These are phyloP conservation scores for Colletotrichum godetiae DNA, from an alignment of 2,329 filamentous ascomycete genomes.

Conservation along the genomic window DNA sequence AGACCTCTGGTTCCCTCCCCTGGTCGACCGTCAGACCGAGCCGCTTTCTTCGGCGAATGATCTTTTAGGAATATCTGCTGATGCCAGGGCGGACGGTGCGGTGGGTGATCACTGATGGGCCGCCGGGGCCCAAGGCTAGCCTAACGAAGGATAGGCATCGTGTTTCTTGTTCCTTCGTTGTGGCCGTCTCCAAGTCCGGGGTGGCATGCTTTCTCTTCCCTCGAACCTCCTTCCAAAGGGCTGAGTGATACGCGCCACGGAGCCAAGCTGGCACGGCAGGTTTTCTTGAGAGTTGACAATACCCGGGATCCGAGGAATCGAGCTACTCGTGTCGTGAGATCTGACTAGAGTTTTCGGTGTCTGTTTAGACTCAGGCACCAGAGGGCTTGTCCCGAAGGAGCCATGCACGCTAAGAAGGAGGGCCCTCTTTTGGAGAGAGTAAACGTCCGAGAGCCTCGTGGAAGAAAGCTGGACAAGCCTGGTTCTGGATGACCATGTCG, in stretches of 20 bases:
- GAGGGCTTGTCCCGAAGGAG: constrained; percentile 18
- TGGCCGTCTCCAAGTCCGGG: neutral
- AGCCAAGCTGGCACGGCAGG: neutral
- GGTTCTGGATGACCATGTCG: neutral
- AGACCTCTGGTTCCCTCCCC: neutral
- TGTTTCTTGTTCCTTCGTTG: constrained; percentile 9
- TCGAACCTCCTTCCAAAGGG: neutral
- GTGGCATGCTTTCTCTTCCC: neutral
- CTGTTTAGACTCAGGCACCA: constrained; percentile 9
- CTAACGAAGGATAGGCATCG: neutral
- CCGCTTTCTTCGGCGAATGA: neutral
- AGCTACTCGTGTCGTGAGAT: constrained; percentile 4
- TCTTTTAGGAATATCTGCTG: constrained; percentile 1
- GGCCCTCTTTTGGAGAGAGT: neutral
- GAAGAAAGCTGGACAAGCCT: neutral
- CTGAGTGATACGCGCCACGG: neutral
- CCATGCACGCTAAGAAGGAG: constrained; percentile 17
- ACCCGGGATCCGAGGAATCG: neutral
- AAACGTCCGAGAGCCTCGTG: constrained; percentile 3
- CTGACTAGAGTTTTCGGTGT: neutral
- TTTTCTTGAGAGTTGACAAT: neutral
- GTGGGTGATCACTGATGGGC: neutral
- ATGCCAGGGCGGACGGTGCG: neutral
- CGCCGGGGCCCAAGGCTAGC: neutral
- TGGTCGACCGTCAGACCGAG: neutral